Percentiles rank a stretch among this genome's conserved stretches.
Evolutionary conservation across 495 filamentous ascomycete species (phyloP).

Genomic region (Talaromyces borbonicus): DNA sequence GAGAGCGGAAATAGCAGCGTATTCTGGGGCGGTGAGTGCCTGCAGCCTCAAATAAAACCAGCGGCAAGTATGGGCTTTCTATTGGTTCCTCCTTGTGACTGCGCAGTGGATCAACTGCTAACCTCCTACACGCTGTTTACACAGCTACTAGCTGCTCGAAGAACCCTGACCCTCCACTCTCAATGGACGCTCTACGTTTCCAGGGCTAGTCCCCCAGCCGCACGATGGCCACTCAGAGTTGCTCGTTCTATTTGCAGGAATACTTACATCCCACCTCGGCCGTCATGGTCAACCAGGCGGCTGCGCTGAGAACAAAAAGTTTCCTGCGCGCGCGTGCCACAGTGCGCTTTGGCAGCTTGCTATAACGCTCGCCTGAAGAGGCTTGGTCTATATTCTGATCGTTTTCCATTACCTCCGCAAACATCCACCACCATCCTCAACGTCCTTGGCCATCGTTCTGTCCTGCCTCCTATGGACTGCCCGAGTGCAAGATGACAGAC

Average conservation of each 20-base stretch:
- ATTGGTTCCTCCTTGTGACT: background rate
- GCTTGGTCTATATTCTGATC: background rate
- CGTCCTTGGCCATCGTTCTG: background rate
- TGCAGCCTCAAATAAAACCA: too few relatives aligned
- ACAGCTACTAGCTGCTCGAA: background rate
- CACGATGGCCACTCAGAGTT: background rate
- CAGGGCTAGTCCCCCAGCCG: background rate
- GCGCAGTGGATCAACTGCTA: background rate
- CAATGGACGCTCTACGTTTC: background rate
- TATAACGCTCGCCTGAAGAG: background rate
- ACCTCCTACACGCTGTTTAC: too few relatives aligned
- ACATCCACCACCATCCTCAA: background rate
- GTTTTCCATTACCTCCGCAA: too few relatives aligned
- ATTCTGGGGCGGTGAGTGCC: too few relatives aligned
- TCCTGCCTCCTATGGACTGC: background rate
- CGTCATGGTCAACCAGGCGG: too few relatives aligned
- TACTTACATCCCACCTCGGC: too few relatives aligned
- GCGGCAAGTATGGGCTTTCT: background rate
- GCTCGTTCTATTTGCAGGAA: too few relatives aligned
- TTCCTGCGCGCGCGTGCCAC: background rate
- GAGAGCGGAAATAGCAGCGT: too few relatives aligned
- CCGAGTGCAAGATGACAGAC: constrained; percentile 13
- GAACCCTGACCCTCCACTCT: background rate
- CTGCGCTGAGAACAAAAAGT: background rate
- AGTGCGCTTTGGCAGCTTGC: background rate